Conservation (phyloP, 768 basidiomycete species). For the Leccinum olivaceopallidum region DNA sequence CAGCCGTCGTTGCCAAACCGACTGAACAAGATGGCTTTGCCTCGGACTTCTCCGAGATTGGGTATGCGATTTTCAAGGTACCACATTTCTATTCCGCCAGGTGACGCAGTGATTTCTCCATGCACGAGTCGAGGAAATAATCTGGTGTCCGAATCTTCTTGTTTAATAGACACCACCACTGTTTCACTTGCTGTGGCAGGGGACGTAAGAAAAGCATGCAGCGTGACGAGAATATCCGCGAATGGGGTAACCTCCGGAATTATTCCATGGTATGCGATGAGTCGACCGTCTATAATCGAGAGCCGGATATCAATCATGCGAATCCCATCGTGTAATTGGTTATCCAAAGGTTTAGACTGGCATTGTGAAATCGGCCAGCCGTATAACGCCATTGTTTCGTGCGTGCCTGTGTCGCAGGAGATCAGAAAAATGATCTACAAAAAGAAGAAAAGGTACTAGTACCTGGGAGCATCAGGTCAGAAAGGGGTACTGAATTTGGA, state of each 20-base stretch:
- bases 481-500: constrained; percentile 67
- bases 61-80: constrained; percentile 83
- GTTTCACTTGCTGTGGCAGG: constrained; percentile 64
- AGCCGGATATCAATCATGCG: constrained; percentile 83
- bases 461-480: constrained; percentile 80
- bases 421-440: neutral
- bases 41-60: constrained; percentile 78
- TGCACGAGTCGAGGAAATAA: constrained; percentile 67
- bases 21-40: constrained; percentile 82
- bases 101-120: constrained; percentile 58
- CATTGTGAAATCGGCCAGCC: constrained; percentile 90
- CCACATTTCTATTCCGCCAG: constrained; percentile 64
- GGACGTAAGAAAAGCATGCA: constrained; percentile 65
- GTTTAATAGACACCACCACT: constrained; percentile 85
- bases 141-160: constrained; percentile 64
- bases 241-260: constrained; percentile 74
- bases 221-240: constrained; percentile 55
- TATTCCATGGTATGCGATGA: constrained; percentile 80
- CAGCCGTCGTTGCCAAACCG: constrained; percentile 72
- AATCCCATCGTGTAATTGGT: constrained; percentile 76
- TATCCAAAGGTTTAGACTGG: constrained; percentile 61
- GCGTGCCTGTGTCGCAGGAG: constrained; percentile 5
- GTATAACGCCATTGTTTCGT: constrained; percentile 66
- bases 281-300: constrained; percentile 56
- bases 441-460: constrained; percentile 39